Base-by-base conservation (phyloP, 192 early-diverging fungal species). In the Podila epigama region DNA sequence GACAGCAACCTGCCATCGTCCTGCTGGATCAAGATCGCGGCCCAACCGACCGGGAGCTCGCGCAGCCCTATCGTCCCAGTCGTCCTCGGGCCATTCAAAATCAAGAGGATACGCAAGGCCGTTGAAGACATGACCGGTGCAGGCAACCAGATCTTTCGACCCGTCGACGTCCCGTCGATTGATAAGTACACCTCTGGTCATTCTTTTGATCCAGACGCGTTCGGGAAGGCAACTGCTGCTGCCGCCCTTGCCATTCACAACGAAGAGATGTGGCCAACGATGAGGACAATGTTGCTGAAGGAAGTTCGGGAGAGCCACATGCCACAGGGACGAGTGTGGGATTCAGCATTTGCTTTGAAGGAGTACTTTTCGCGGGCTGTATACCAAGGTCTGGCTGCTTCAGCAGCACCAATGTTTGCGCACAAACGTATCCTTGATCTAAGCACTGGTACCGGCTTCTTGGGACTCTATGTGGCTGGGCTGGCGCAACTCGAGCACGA, bases 271-370 rank as follows among this genome's bases (percentile, higher is more conserved):
- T 1, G 25, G 28, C n/a, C 16, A 48, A 48, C 44, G 44, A 48
- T 22, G 25, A 54, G 66, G 9, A 58, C 33, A 3, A 42, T 77
- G 54, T 22, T 77, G 13, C 37, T 77, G 9, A 57, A 82, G 25
- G 83, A 85, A 51, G 60, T 54, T 29, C 81, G 80, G 75, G 80
- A 82, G 10, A 60, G 65, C 1, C 71, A 69, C 11, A 81, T 87
- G 10, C 85, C 82, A 5, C 73, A 77, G 33, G 85, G 85, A 11
- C 83, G 83, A 28, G 70, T 82, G 11, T 86, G 85, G 85, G 83
- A 86, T 37, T 84, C 83, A 25, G 85, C 85, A 0, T 66, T 84
- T 36, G 79, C 75, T 4, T 65, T 81, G 68, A 59, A 75, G 18
- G 72, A 80, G 5, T 34, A 82, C 1, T 69, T 86, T 25, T 59